Evolutionary conservation across 257 asterid species (phyloP), one percentile per base, ranked within the genome.

Genomic region (Solanum bukasovii): DNA sequence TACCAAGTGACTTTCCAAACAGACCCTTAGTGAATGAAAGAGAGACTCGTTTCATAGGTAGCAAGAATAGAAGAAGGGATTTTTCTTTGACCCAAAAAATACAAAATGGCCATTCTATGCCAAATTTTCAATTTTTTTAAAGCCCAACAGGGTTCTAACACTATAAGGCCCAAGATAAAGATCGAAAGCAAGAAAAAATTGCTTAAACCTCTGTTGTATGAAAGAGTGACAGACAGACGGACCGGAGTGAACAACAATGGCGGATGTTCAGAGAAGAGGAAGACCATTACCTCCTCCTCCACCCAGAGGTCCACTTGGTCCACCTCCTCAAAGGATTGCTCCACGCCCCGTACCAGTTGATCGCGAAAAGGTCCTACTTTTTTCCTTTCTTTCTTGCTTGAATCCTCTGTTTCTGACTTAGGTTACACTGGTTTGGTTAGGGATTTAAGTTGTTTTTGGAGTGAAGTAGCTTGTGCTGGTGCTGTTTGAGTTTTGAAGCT

Each of bases 251-350:
- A 10, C 75, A 29, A 29, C 38, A 79, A 79, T 79, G 85, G 67
- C 85, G 67, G 85, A 79, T 44, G 67, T 44, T 44, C 85, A 79
- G 25, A 79, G 85, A 79, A 79, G 85, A 20, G 85, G 85, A 79
- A 44, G 85, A 44, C 85, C 85, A 27, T 44, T 79, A 44, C 85
- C 85, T 7, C 85, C 85, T 44, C 85, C 85, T 4, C 85, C 85
- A 44, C 85, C 85, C 7, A 79, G 85, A 27, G 85, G 85, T 56
- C 85, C 84, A 40, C 83, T 37, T 37, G 83, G 83, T 37, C 83
- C 61, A 27, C 85, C 85, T 27, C 67, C 65, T 21, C 9, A 21
- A 44, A 79, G 85, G 27, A 29, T 78, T 42, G 65, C 65, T 42
- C 65, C 84, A 27, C 84, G 65, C 3, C 38, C 21, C 13, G 25